Base-by-base conservation (phyloP, 352 stramenopile species). In the Phytophthora colocasiae region DNA sequence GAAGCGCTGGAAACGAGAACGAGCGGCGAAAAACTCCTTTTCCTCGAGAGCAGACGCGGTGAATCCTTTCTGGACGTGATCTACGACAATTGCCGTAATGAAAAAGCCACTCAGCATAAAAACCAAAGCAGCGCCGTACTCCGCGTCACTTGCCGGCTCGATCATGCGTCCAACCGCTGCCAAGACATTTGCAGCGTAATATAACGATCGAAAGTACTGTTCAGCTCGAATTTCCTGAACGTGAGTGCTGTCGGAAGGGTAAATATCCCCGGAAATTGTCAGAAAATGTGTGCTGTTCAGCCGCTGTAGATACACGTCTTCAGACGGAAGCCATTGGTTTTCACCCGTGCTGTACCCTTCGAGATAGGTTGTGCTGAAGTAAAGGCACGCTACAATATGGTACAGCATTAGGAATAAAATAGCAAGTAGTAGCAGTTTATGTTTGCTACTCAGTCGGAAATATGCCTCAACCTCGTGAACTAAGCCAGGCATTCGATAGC, bases 51-150 rank as follows among this genome's bases (percentile, higher is more conserved):
- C 82, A 0, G 82, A 91, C 19, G 82, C 78, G 0, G 82, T 91
- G 46, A 89, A 88, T 7, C 74, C 56, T 54, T 91, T 86, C 49
- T 89, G 80, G 0, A 91, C 82, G 31, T 89, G 77, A 63, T 89
- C 82, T n/a, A 91, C 81, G 14, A 91, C 81, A 24, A 88, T 70
- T 0, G 82, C 81, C 0, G 81, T 88, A 51, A 91, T 85, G 19
- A 89, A 63, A 51, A 91, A 89, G 0, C 82, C 82, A 24, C 78
- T 88, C 22, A 91, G 57, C 82, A 91, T 91, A 57, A 91, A 87
- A 19, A 65, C 55, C n/a, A 89, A 62, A 9, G 80, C 82, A 6
- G 77, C 55, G 0, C 52, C 62, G 51, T 81, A 89, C 44, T 91
- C 78, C 6, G 58, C 57, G 45, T 89, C 75, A 31, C 71, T 87